Evolutionary conservation across 2,329 filamentous ascomycete genomes (phyloP).

Genomic region (Ceratocystis diversiconidia): DNA sequence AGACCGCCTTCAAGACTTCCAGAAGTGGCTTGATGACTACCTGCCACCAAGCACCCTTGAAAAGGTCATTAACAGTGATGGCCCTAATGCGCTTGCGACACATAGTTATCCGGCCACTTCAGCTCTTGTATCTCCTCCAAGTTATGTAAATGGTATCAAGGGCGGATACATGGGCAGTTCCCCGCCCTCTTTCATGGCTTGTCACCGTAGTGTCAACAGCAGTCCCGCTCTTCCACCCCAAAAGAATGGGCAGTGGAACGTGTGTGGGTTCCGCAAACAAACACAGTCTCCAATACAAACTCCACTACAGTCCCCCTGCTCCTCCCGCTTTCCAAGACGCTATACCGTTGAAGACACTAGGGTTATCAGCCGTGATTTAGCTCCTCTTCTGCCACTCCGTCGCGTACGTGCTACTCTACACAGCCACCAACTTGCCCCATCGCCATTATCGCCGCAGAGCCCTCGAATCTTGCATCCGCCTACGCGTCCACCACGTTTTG

Average conservation of each 20-base stretch:
- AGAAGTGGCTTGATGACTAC: constrained; percentile 19
- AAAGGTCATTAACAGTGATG: background rate
- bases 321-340: background rate
- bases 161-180: background rate
- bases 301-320: background rate
- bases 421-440: background rate
- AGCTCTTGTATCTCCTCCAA: background rate
- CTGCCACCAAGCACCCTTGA: constrained; percentile 1
- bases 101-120: background rate
- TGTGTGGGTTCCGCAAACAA: background rate
- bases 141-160: background rate
- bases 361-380: background rate
- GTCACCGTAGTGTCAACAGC: background rate
- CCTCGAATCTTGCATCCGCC: background rate
- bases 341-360: background rate
- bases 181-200: background rate
- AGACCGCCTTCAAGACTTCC: constrained; percentile 17
- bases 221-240: background rate
- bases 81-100: background rate
- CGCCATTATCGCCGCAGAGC: background rate
- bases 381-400: background rate
- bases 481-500: background rate
- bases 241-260: background rate
- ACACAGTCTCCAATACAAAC: background rate
- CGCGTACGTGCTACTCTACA: background rate